These are phyloP conservation scores for Astraeus odoratus DNA, from an alignment of 768 basidiomycete species.

Conservation along the genomic window DNA sequence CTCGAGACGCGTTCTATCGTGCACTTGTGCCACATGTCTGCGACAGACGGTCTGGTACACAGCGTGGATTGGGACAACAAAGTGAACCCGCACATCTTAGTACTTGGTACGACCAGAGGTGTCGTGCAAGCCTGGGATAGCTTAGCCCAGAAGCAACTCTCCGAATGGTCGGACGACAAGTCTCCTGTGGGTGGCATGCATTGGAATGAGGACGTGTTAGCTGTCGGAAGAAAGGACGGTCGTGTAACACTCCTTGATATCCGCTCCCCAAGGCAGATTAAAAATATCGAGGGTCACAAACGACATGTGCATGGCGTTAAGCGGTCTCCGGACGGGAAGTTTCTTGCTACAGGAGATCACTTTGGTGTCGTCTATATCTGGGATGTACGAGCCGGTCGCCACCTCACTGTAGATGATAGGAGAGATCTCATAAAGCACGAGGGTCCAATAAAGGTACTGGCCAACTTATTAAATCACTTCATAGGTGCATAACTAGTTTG, in stretches of 20 bases:
- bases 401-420: constrained; percentile 25
- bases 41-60: constrained; percentile 31
- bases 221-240: constrained; percentile 35
- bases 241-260: constrained; percentile 32
- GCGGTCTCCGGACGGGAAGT: constrained; percentile 34
- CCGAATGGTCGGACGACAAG: constrained; percentile 29
- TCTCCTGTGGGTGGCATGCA: constrained; percentile 34
- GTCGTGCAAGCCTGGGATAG: constrained; percentile 52
- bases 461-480: not conserved
- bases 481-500: not conserved
- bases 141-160: constrained; percentile 19
- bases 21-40: constrained; percentile 39
- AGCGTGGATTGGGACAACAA: constrained; percentile 47
- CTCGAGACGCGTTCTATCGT: constrained; percentile 47
- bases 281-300: constrained; percentile 25
- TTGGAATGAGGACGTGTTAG: constrained; percentile 32
- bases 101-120: constrained; percentile 46
- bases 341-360: constrained; percentile 36
- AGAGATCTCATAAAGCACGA: constrained; percentile 36
- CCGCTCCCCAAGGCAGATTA: constrained; percentile 24
- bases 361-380: constrained; percentile 37
- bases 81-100: constrained; percentile 36
- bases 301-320: constrained; percentile 35
- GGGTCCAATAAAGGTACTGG: constrained; percentile 37
- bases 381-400: constrained; percentile 32